Evolutionary conservation across 2,329 filamentous ascomycete genomes (phyloP).

Genomic region (Tolypocladium ovalisporum): DNA sequence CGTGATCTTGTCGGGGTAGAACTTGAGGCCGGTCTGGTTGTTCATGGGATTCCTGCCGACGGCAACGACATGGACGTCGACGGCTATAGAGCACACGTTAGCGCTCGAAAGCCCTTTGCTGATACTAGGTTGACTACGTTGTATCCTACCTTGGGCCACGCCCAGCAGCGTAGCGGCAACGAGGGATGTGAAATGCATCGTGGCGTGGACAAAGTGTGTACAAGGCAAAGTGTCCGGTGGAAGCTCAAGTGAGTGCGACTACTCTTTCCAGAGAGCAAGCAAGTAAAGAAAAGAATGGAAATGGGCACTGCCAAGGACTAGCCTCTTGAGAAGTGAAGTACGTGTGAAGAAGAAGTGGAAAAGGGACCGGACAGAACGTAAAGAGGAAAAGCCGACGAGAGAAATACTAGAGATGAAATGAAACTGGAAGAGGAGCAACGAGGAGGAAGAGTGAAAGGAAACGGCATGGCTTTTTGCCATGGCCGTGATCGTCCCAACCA

Average conservation of each 20-base stretch:
- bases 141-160: slow-evolving; percentile 31
- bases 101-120: not conserved
- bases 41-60: slow-evolving; percentile 44
- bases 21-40: slow-evolving; percentile 40
- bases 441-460: not conserved
- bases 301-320: slow-evolving; percentile 27
- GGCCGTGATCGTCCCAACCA: not conserved
- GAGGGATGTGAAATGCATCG: slow-evolving; percentile 42
- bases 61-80: slow-evolving; percentile 50
- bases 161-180: slow-evolving; percentile 35
- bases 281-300: too few relatives aligned
- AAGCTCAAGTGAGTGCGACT: not conserved
- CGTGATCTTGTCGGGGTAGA: slow-evolving; percentile 54
- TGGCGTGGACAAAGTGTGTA: slow-evolving; percentile 17
- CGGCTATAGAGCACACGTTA: slow-evolving; percentile 11
- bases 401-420: not conserved
- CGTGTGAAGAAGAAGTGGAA: not conserved
- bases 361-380: not conserved
- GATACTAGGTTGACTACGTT: not conserved
- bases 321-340: slow-evolving; percentile 20
- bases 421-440: not conserved
- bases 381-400: not conserved
- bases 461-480: not conserved
- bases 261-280: not conserved
- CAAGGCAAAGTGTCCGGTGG: not conserved